Evolutionary conservation across 257 asterid species (phyloP).

Genomic region (Solanum microdontum): DNA sequence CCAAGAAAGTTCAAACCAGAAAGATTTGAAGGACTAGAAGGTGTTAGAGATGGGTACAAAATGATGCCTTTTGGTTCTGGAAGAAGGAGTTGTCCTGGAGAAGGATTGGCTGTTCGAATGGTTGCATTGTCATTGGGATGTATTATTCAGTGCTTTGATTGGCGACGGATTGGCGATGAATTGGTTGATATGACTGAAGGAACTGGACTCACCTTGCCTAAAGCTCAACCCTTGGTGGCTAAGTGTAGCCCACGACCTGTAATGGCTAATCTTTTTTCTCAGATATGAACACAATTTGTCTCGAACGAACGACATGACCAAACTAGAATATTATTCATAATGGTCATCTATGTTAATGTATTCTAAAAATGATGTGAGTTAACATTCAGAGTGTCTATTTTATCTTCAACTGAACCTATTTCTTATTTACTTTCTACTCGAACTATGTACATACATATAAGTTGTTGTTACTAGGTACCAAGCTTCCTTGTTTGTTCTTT

Average conservation of each 20-base stretch:
- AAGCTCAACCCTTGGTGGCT: slow-evolving; percentile 12
- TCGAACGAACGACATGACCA: background rate
- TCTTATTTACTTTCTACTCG: background rate
- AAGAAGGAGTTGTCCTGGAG: slow-evolving; percentile 66
- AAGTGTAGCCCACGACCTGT: slow-evolving; percentile 19
- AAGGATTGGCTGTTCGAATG: slow-evolving; percentile 42
- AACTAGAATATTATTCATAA: background rate
- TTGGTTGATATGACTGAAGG: slow-evolving; percentile 21
- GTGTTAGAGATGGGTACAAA: slow-evolving; percentile 33
- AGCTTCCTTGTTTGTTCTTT: background rate
- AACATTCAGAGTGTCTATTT: background rate
- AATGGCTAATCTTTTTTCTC: slow-evolving; percentile 7
- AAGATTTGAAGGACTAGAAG: slow-evolving; percentile 48
- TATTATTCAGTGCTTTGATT: slow-evolving; percentile 53
- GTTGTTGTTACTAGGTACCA: background rate
- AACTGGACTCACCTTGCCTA: slow-evolving; percentile 17
- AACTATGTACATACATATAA: background rate
- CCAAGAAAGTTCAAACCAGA: slow-evolving; percentile 68
- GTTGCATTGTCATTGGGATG: slow-evolving; percentile 35
- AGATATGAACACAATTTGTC: background rate
- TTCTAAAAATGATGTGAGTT: background rate
- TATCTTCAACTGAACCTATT: background rate
- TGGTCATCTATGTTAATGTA: background rate
- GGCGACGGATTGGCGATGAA: slow-evolving; percentile 20
- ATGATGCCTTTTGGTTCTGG: slow-evolving; percentile 52